Conservation (phyloP, 2,329 filamentous ascomycete species). For the Beauveria australis region DNA sequence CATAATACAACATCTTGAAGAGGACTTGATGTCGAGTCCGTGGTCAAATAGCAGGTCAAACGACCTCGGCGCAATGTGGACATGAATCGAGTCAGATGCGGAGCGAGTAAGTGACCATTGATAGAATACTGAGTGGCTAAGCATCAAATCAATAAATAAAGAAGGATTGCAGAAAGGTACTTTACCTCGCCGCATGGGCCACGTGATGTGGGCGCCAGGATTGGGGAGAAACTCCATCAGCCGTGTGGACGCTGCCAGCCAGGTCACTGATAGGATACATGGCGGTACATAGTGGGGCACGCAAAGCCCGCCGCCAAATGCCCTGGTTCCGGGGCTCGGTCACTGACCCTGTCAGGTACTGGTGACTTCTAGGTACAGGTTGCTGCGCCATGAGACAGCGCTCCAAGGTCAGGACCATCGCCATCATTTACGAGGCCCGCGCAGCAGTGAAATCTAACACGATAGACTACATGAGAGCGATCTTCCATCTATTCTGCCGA, state of each 20-base stretch:
- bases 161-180: neutral
- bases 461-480: neutral
- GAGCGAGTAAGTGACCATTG: no score
- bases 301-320: neutral
- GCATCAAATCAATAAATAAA: neutral
- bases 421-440: slow-evolving; percentile 3
- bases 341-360: slow-evolving; percentile 3
- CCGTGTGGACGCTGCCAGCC: neutral
- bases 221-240: neutral
- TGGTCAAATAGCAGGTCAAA: neutral
- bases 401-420: slow-evolving; percentile 8
- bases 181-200: neutral
- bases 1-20: no score
- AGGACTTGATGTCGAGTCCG: no score
- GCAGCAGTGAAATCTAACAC: neutral
- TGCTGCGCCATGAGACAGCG: slow-evolving; percentile 4
- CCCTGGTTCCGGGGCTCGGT: slow-evolving; percentile 3
- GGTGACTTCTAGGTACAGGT: slow-evolving; percentile 9
- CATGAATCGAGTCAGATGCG: no score
- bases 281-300: slow-evolving; percentile 5
- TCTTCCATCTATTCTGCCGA: neutral
- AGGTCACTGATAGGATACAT: slow-evolving; percentile 1
- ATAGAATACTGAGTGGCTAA: no score
- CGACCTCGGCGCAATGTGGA: neutral
- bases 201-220: slow-evolving; percentile 3